A percentile compares a stretch with the other conserved stretches of the same genome.
Evolutionary conservation across 192 early-diverging fungal genomes (phyloP).

Genomic region (Jimgerdemannia flammicorona): DNA sequence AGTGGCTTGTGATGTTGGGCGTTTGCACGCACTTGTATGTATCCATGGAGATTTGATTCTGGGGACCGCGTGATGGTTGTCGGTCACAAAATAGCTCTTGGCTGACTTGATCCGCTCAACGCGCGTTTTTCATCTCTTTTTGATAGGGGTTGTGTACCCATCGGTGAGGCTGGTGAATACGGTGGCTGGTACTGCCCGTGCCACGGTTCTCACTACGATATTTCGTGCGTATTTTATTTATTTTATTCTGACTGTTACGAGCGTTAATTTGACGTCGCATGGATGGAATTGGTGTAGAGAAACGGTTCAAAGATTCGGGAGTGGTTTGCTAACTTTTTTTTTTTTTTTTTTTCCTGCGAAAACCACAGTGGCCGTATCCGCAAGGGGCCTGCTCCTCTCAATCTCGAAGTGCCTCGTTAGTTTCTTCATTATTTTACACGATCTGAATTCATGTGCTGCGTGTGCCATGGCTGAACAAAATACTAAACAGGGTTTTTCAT

Average conservation of each 20-base stretch:
- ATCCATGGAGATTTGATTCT: neutral
- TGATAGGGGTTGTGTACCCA: conserved; percentile 95
- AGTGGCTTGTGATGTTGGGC: conserved; percentile 97
- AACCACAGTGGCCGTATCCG: conserved; percentile 76
- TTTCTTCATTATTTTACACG: conserved; percentile 16
- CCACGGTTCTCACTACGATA: conserved; percentile 99
- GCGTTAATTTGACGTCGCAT: no score
- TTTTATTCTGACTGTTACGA: neutral
- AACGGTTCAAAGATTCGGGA: no score
- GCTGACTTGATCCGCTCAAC: no score
- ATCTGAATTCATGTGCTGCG: no score
- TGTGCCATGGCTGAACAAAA: no score
- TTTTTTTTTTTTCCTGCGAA: no score
- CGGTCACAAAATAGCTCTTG: neutral
- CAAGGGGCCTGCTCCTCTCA: conserved; percentile 97
- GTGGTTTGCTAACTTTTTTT: no score
- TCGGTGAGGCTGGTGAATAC: conserved; percentile 96
- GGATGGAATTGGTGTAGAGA: no score
- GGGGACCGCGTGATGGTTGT: neutral
- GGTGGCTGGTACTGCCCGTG: conserved; percentile 99
- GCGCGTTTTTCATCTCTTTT: conserved; percentile 22
- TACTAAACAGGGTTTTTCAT: no score
- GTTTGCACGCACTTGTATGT: conserved; percentile 51
- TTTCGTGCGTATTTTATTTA: conserved; percentile 44
- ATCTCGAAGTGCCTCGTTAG: conserved; percentile 92